Evolutionary conservation across 257 asterid species (phyloP).

Genomic region (Przewalskia tangutica): DNA sequence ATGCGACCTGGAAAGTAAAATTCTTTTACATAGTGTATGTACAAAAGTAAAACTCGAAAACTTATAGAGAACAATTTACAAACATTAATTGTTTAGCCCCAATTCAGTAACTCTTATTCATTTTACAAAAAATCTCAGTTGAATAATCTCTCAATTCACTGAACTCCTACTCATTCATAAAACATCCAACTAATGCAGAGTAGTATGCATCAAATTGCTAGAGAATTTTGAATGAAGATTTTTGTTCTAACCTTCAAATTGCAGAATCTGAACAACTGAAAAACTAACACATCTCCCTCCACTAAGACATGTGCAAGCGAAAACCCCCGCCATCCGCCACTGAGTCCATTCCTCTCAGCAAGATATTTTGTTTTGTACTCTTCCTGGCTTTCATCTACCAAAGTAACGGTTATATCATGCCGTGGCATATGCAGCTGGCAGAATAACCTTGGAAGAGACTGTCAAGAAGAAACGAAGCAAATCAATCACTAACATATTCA

Average conservation of each 20-base stretch:
- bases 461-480: not conserved
- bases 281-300: slow-evolving; percentile 49
- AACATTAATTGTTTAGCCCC: not conserved
- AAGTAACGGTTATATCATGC: slow-evolving; percentile 22
- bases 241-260: slow-evolving; percentile 12
- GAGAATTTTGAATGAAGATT: not conserved
- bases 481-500: not conserved
- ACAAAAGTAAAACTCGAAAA: not conserved
- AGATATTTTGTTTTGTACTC: slow-evolving; percentile 30
- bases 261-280: slow-evolving; percentile 22
- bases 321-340: slow-evolving; percentile 57
- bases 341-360: slow-evolving; percentile 37
- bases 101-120: too few species aligned
- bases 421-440: slow-evolving; percentile 36
- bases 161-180: too few species aligned
- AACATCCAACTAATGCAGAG: not conserved
- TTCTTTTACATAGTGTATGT: not conserved
- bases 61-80: not conserved
- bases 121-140: too few species aligned
- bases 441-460: slow-evolving; percentile 39
- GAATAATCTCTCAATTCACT: too few species aligned
- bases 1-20: not conserved
- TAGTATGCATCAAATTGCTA: not conserved
- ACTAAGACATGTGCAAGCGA: slow-evolving; percentile 32
- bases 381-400: slow-evolving; percentile 32